Percentiles rank a stretch among this genome's conserved stretches.
Evolutionary conservation across 352 stramenopile genomes (phyloP).

Genomic region (Phytophthora pisi): DNA sequence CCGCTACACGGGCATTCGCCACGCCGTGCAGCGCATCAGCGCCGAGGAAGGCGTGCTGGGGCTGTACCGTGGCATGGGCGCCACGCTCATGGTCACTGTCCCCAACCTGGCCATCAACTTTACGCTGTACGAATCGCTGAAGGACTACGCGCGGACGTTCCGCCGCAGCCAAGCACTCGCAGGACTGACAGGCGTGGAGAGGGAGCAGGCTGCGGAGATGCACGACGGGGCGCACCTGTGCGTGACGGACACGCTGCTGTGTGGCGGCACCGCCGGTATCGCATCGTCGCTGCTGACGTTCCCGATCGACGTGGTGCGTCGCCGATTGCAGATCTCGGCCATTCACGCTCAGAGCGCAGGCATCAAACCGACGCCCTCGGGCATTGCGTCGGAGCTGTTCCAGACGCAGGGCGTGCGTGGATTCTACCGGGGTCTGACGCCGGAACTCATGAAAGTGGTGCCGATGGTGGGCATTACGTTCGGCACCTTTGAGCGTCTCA

Average conservation of each 20-base stretch:
- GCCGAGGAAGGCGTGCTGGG: constrained; percentile 86
- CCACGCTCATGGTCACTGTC: constrained; percentile 95
- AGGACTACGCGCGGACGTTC: constrained; percentile 88
- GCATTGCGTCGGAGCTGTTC: constrained; percentile 79
- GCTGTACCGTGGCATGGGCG: constrained; percentile 93
- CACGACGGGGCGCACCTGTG: constrained; percentile 41
- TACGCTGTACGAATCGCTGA: constrained; percentile 94
- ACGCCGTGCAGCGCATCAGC: constrained; percentile 94
- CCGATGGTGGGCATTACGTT: constrained; percentile 98
- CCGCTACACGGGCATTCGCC: constrained; percentile 90
- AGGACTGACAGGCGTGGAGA: constrained; percentile 35
- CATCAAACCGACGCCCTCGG: constrained; percentile 70
- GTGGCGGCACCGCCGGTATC: constrained; percentile 90
- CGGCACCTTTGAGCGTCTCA: constrained; percentile 94
- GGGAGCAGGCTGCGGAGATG: constrained; percentile 30
- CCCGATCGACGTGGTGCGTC: constrained; percentile 94
- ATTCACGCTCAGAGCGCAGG: constrained; percentile 74
- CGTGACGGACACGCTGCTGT: constrained; percentile 90
- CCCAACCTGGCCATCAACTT: constrained; percentile 97
- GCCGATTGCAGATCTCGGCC: constrained; percentile 95
- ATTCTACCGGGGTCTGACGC: constrained; percentile 91
- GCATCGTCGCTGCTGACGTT: constrained; percentile 94
- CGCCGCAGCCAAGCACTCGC: constrained; percentile 46
- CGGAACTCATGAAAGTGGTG: constrained; percentile 97
- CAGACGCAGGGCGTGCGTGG: constrained; percentile 72